Base-by-base conservation (phyloP, 2,329 filamentous ascomycete species). In the Penicillium digitatum region DNA sequence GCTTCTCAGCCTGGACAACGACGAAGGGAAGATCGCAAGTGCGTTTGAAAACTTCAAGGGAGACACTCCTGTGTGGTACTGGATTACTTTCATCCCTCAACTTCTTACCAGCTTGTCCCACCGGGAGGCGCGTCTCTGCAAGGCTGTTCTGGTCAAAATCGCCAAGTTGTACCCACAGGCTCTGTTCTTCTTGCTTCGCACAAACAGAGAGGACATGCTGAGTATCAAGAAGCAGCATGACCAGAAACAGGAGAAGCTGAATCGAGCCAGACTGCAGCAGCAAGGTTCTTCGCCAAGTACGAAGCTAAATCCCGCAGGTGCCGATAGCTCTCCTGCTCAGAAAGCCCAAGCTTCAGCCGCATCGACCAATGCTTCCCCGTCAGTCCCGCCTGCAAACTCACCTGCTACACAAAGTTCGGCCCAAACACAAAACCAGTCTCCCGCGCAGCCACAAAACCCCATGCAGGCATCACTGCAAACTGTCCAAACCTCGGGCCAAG, bases 71-170 rank as follows among this genome's bases (percentile, higher is more conserved):
- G 90, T 95, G 12, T 99, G 94, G 94, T 99, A 97, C 76, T 99
- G 94, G 94, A 96, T 97, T 64, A 97, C 93, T 0, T 99, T 95
- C 72, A 97, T 99, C 60, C 94, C 94, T 18, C 94, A 99, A 73
- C 82, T 99, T 39, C 83, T 99, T 31, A 93, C 90, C 40, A 94
- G 93, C 49, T 81, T 99, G 48, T 90, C 89, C 2, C 87, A 96
- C 68, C 92, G 93, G 65, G 95, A 99, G 74, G 93, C 91, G 12
- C 85, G 86, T 5, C 87, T 95, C 45, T 89, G 93, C 42, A 88
- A 94, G 70, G 84, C 85, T 48, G 90, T 99, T 47, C 81, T 99
- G 18, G 83, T 90, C 24, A 95, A 94, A 78, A 90, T 99, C 68
- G 94, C 94, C 49, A 96, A 96, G 77, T 86, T 89, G 0, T 99